These are phyloP conservation scores for Trichoderma guizhouense DNA, from an alignment of 2,329 filamentous ascomycete genomes.

Conservation along the genomic window DNA sequence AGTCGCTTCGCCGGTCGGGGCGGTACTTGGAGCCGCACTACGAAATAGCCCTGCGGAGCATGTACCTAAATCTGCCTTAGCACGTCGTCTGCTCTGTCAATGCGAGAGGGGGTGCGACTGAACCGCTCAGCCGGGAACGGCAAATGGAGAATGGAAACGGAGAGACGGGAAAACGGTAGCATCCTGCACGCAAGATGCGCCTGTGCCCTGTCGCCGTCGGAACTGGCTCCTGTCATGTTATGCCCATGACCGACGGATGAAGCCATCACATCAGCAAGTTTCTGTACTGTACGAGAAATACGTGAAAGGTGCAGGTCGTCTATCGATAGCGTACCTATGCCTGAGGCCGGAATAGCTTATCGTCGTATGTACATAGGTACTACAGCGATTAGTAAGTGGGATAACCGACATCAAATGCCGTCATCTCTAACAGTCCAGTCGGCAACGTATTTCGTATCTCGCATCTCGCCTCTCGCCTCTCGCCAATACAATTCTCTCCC, in stretches of 20 bases:
- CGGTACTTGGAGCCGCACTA: slow-evolving; percentile 8
- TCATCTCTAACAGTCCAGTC: background rate
- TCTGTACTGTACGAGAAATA: background rate
- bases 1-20: background rate
- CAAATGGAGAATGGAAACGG: background rate
- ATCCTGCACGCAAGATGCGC: background rate
- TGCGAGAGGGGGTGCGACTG: slow-evolving; percentile 1
- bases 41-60: background rate
- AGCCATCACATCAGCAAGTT: background rate
- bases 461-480: background rate
- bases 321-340: background rate
- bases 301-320: background rate
- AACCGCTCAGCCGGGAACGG: slow-evolving; percentile 9
- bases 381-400: background rate
- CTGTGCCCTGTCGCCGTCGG: background rate
- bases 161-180: background rate
- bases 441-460: background rate
- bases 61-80: slow-evolving; percentile 5
- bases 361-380: background rate
- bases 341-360: background rate
- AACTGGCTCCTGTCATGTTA: background rate
- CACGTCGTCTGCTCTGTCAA: background rate
- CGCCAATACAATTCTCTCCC: background rate
- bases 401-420: background rate
- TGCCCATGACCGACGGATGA: background rate